Conservation (phyloP, 768 basidiomycete species). For the Brasilioporus rufonigricans region DNA sequence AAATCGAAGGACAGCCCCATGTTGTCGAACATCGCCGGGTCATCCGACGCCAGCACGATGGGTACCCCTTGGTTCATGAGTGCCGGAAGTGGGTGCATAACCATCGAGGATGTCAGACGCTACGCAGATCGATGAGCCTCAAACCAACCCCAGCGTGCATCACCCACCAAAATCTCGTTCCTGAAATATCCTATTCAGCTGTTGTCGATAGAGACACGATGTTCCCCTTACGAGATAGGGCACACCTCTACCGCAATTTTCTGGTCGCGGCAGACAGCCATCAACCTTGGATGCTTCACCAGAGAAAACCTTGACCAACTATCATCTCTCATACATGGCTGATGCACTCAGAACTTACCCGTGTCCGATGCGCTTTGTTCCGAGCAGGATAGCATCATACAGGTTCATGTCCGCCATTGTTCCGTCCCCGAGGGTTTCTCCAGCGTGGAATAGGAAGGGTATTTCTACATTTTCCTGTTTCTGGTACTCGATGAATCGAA, state of each 20-base stretch:
- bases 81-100: conserved; percentile 73
- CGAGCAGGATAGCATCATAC: conserved; percentile 76
- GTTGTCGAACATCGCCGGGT: conserved; percentile 75
- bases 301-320: conserved; percentile 55
- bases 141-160: background rate
- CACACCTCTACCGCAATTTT: conserved; percentile 72
- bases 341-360: conserved; percentile 42
- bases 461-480: conserved; percentile 43
- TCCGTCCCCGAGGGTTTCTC: conserved; percentile 79
- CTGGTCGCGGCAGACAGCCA: conserved; percentile 62
- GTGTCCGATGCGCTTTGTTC: conserved; percentile 80
- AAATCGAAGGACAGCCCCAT: conserved; percentile 79
- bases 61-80: conserved; percentile 71
- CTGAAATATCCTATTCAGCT: conserved; percentile 31
- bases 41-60: conserved; percentile 70
- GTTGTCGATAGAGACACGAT: background rate
- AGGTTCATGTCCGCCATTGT: conserved; percentile 66
- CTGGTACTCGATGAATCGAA: conserved; percentile 38
- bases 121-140: conserved; percentile 21
- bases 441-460: conserved; percentile 79
- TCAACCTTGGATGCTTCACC: conserved; percentile 72
- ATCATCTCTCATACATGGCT: background rate
- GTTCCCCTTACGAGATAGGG: conserved; percentile 57
- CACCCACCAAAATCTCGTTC: background rate
- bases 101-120: conserved; percentile 78